phyloP scores from a whole-genome alignment of 2,329 filamentous ascomycete species.

The Sclerotinia spermophila region DNA sequence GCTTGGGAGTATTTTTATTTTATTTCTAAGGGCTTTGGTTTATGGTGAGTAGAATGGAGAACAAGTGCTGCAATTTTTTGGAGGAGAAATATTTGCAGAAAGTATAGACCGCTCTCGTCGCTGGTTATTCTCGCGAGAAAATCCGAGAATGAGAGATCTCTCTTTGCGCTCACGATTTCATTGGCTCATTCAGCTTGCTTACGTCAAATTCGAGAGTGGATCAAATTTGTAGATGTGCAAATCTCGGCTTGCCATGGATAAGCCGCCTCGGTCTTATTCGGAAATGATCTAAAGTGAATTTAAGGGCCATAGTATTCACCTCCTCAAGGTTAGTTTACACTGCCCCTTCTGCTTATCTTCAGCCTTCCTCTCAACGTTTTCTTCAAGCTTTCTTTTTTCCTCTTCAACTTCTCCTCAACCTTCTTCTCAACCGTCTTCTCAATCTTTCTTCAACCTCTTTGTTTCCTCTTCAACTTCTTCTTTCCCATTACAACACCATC shows the following conservation, averaged over 20 bases:
- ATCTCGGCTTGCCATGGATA: no score
- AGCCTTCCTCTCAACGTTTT: no score
- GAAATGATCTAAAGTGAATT: neutral
- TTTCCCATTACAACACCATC: neutral
- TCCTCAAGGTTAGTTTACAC: neutral
- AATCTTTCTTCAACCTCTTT: no score
- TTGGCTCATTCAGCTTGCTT: neutral
- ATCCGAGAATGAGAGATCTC: neutral
- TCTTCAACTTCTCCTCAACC: neutral
- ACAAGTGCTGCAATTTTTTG: neutral
- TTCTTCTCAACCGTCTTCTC: no score
- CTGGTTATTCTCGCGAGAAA: neutral
- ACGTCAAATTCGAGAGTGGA: conserved; percentile 4
- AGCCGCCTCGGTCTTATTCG: no score
- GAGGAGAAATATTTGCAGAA: neutral
- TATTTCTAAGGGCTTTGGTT: neutral
- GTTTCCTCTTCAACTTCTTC: neutral
- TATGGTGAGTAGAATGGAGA: neutral
- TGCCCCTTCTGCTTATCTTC: neutral
- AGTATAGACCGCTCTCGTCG: neutral
- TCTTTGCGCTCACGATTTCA: neutral
- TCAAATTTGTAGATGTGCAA: neutral
- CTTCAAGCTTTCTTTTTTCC: no score
- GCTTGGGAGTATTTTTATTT: neutral
- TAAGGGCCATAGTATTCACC: neutral